phyloP scores from a whole-genome alignment of 768 basidiomycete genomes.

The Hemileccinum impolitum region DNA sequence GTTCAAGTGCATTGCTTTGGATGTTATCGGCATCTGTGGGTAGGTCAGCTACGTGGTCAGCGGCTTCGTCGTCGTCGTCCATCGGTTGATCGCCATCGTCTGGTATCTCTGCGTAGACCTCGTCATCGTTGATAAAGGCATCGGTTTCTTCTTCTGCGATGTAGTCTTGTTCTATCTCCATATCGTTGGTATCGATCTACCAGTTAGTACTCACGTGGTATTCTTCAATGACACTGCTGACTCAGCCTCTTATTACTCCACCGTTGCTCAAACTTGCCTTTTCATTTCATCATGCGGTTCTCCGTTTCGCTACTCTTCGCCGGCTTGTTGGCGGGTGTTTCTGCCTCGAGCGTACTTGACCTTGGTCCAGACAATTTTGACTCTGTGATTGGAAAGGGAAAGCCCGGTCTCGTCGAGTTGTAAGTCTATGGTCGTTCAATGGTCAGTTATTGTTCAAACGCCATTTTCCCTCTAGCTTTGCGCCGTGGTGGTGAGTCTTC shows the following conservation, averaged over 20 bases:
- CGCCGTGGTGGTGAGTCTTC: slow-evolving; percentile 77
- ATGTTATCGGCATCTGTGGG: slow-evolving; percentile 37
- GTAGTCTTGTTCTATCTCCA: slow-evolving; percentile 38
- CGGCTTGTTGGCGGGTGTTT: slow-evolving; percentile 51
- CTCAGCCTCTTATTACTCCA: slow-evolving; percentile 28
- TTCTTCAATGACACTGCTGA: slow-evolving; percentile 8
- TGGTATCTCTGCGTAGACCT: slow-evolving; percentile 59
- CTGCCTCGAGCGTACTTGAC: slow-evolving; percentile 83
- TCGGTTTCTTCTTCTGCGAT: slow-evolving; percentile 45
- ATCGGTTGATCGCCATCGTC: slow-evolving; percentile 69
- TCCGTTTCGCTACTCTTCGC: slow-evolving; percentile 53
- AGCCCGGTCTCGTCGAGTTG: slow-evolving; percentile 89
- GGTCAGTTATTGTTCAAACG: not conserved
- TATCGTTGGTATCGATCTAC: slow-evolving; percentile 4
- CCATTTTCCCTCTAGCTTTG: slow-evolving; percentile 50
- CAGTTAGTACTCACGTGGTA: too few species aligned
- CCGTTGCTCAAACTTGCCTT: slow-evolving; percentile 24
- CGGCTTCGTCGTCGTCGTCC: slow-evolving; percentile 65
- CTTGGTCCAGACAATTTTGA: slow-evolving; percentile 77
- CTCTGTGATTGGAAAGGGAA: slow-evolving; percentile 68
- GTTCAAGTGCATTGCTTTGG: slow-evolving; percentile 65
- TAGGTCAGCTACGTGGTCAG: slow-evolving; percentile 45
- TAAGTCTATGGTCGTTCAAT: slow-evolving; percentile 39
- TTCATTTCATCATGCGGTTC: slow-evolving; percentile 50
- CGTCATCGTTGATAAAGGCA: slow-evolving; percentile 63